Evolutionary conservation across 192 early-diverging fungal genomes (phyloP).

Genomic region (Fimicolochytrium jonesii): DNA sequence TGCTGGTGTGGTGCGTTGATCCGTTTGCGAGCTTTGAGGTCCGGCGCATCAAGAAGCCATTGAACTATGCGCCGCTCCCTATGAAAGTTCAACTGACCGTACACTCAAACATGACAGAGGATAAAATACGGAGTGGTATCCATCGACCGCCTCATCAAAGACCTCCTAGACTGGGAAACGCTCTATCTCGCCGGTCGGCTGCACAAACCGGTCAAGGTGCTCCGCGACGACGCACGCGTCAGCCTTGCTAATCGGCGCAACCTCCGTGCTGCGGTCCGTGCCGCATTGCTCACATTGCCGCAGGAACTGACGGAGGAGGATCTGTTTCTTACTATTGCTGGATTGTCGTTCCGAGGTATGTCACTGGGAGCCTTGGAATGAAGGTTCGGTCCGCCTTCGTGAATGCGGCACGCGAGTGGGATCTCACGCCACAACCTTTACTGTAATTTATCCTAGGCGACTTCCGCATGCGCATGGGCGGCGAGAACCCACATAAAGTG

Average conservation of each 20-base stretch:
- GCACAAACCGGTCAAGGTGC: conserved; percentile 90
- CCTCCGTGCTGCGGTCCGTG: conserved; percentile 74
- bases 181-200: conserved; percentile 94
- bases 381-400: too few relatives aligned
- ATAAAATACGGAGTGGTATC: conserved; percentile 98
- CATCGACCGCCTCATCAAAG: conserved; percentile 78
- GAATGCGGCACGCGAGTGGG: too few relatives aligned
- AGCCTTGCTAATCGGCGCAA: conserved; percentile 79
- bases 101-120: too few relatives aligned
- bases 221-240: conserved; percentile 71
- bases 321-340: conserved; percentile 76
- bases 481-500: conserved; percentile 96
- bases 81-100: too few relatives aligned
- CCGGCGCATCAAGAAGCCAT: too few relatives aligned
- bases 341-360: conserved; percentile 66
- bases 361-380: too few relatives aligned
- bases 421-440: too few relatives aligned
- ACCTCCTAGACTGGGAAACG: conserved; percentile 91
- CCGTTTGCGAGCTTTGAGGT: neutral
- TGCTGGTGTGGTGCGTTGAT: conserved; percentile 73
- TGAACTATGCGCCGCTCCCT: too few relatives aligned
- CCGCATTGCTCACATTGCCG: conserved; percentile 80
- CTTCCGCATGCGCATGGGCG: conserved; percentile 76
- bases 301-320: conserved; percentile 74
- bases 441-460: conserved; percentile 64